Evolutionary conservation across 225 moss, liverwort and hornwort species (phyloP).

Genomic region (Lunularia cruciata): DNA sequence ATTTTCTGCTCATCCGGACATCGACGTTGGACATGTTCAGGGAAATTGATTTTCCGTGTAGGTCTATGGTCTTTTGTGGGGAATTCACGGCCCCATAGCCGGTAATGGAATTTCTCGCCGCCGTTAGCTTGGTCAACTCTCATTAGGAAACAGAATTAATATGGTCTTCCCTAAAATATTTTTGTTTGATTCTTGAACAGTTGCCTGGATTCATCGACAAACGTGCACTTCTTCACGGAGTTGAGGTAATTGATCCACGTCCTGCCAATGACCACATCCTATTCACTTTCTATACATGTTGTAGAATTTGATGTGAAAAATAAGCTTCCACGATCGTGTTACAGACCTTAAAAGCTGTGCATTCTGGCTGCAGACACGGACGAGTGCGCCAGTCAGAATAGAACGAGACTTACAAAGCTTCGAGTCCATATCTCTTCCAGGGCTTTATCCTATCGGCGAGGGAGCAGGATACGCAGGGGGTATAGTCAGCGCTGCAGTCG

Average conservation of each 20-base stretch:
- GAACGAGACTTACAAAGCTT: constrained; percentile 70
- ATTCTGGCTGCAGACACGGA: constrained; percentile 63
- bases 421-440: constrained; percentile 66
- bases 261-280: neutral
- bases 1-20: neutral
- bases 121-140: too few relatives aligned
- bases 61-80: neutral
- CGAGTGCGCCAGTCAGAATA: constrained; percentile 86
- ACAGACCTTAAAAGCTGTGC: neutral
- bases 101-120: too few relatives aligned
- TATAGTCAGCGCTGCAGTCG: constrained; percentile 96
- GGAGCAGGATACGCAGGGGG: constrained; percentile 98
- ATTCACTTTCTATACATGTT: neutral
- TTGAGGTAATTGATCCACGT: constrained; percentile 60
- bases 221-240: constrained; percentile 83
- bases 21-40: neutral
- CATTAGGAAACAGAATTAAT: too few relatives aligned
- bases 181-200: constrained; percentile 34
- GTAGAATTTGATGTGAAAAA: too few relatives aligned
- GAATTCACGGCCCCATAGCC: too few relatives aligned
- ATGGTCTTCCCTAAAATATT: neutral
- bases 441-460: constrained; percentile 88
- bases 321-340: neutral
- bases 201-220: constrained; percentile 84
- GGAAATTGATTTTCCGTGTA: too few relatives aligned